Evolutionary conservation across 2,329 filamentous ascomycete species (phyloP).

Genomic region (Rutstroemia sydowiana): DNA sequence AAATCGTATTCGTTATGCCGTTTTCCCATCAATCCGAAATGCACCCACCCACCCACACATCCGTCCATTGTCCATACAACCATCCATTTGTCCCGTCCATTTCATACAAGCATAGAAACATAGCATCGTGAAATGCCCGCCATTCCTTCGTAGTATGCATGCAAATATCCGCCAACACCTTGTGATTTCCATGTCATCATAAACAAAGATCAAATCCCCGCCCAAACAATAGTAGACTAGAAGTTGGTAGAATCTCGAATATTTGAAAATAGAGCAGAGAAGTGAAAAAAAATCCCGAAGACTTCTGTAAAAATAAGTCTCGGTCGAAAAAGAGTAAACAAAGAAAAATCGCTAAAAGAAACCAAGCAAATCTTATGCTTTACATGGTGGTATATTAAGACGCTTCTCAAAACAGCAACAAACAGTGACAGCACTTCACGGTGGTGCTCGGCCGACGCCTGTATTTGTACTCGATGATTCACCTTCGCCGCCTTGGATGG

Average conservation of each 20-base stretch:
- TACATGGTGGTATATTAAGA: constrained; percentile 7
- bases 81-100: not conserved
- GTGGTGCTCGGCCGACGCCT: constrained; percentile 20
- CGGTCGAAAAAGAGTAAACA: not conserved
- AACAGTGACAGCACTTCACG: constrained; percentile 13
- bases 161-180: constrained; percentile 9
- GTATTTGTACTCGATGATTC: constrained; percentile 7
- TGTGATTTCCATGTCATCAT: not conserved
- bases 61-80: constrained; percentile 1
- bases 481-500: constrained; percentile 22
- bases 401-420: constrained; percentile 1
- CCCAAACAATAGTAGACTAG: not conserved
- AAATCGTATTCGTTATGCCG: too few species aligned
- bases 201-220: constrained; percentile 2
- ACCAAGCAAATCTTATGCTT: not conserved
- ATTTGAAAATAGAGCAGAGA: not conserved
- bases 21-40: not conserved
- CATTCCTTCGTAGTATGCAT: not conserved
- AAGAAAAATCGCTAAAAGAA: constrained; percentile 1
- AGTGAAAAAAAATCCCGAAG: not conserved
- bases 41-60: not conserved
- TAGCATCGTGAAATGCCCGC: constrained; percentile 4
- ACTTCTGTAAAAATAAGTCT: not conserved
- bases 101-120: constrained; percentile 7
- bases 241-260: not conserved